Evolutionary conservation across 2,329 filamentous ascomycete genomes (phyloP), one percentile per base, ranked within the genome.

Genomic region (Diaporthe ilicicola): DNA sequence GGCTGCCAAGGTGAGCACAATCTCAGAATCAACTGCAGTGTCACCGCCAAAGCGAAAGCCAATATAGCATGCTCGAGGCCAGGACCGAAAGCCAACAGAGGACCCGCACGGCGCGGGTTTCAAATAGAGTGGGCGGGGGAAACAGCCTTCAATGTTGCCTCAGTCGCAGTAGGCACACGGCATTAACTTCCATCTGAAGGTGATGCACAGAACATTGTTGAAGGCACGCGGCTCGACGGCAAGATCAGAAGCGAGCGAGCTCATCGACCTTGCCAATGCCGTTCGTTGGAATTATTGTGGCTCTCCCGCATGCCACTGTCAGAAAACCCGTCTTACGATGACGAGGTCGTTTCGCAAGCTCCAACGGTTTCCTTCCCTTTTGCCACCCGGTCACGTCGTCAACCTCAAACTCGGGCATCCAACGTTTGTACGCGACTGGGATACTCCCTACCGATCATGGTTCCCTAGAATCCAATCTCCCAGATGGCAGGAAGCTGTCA

Each of bases 41-140:
- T 64, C 42, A 64, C 59, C 42, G 59, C 59, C 59, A 50, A 48
- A 4, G 42, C 19, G 19, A 50, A 37, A 50, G 59, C 59, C 59
- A 64, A 64, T 64, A 50, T 27, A 24, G 4, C 9, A 34, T 37
- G 29, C 59, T 50, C 44, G 12, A 50, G 59, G 17, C 29, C 44
- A 29, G 44, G 44, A 4, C 42, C 44, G 17, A 34, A 24, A 48
- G 27, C 44, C 42, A 64, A 24, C 29, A 50, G n/a, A 37, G 59
- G 59, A 64, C 59, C 59, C 53, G 39, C 51, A 54, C 27, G 51
- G 39, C 34, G 17, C 29, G 27, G 44, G 69, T 70, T 70, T 70
- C 62, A 59, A 17, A 34, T 70, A 61, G 51, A 53, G 51, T 67
- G 53, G 10, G 13, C 29, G 24, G 32, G 24, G 53, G n/a, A 37